phyloP scores from a whole-genome alignment of 768 basidiomycete genomes.

The Xerocomellus intermedius region DNA sequence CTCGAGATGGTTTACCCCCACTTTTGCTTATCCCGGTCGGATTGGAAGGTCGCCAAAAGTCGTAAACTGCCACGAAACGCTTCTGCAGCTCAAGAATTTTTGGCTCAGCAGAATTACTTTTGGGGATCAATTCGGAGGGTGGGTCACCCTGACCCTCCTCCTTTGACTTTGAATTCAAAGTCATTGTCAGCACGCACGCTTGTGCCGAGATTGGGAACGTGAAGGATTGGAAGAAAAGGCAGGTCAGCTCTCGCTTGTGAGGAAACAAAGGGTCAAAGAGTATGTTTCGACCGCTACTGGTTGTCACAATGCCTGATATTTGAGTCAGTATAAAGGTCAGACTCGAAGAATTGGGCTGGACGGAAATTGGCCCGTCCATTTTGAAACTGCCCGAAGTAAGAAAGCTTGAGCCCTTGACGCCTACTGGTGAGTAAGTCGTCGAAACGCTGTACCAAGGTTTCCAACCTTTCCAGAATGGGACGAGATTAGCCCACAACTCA shows the following conservation, averaged over 20 bases:
- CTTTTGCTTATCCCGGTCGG: neutral
- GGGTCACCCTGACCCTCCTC: neutral
- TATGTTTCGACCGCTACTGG: neutral
- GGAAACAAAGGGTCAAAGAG: constrained; percentile 2
- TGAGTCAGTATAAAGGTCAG: neutral
- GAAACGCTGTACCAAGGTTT: neutral
- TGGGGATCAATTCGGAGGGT: neutral
- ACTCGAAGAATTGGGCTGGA: neutral
- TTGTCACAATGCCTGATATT: neutral
- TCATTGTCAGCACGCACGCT: constrained; percentile 5
- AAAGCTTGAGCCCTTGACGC: constrained; percentile 1
- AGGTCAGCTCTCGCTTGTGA: neutral
- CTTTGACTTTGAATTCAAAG: neutral
- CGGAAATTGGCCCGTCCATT: neutral
- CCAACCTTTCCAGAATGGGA: constrained; percentile 7
- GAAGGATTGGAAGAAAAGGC: neutral
- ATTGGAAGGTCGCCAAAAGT: neutral
- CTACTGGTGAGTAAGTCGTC: constrained; percentile 4
- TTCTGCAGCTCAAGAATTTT: neutral
- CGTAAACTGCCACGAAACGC: neutral
- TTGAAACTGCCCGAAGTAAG: constrained; percentile 5
- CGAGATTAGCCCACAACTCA: neutral
- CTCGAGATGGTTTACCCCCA: rapidly evolving
- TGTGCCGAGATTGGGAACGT: constrained; percentile 2
- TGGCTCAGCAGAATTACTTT: neutral